Conservation (phyloP, 768 basidiomycete species). For the Rhodosporidiobolus sp. region DNA sequence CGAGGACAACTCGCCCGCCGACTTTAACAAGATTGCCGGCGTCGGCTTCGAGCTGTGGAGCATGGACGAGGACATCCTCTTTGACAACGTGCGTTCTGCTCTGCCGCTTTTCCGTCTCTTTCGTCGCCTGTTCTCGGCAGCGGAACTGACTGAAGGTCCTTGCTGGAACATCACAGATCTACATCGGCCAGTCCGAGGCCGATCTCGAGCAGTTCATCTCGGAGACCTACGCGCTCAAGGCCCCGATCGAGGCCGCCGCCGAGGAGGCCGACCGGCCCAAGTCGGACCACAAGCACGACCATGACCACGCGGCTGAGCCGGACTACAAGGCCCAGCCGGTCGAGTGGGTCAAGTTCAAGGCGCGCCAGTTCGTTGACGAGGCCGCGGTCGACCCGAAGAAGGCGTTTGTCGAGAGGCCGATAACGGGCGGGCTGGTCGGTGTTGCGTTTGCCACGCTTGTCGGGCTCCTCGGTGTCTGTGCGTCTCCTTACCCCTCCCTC, state of each 20-base stretch:
- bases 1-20: conserved; percentile 69
- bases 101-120: not conserved
- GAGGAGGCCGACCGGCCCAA: conserved; percentile 48
- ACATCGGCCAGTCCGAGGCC: conserved; percentile 80
- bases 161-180: conserved; percentile 60
- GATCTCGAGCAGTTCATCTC: conserved; percentile 78
- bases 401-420: conserved; percentile 84
- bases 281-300: conserved; percentile 51
- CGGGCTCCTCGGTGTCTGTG: conserved; percentile 65
- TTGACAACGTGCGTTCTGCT: conserved; percentile 59
- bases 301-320: conserved; percentile 52
- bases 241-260: conserved; percentile 66
- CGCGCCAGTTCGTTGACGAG: conserved; percentile 73
- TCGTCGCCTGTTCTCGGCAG: not conserved
- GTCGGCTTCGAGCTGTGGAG: conserved; percentile 90
- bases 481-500: conserved; percentile 51
- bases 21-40: conserved; percentile 70
- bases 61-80: conserved; percentile 88
- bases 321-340: conserved; percentile 71
- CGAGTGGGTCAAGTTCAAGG: conserved; percentile 72
- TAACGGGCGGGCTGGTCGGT: conserved; percentile 71
- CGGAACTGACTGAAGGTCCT: conserved; percentile 38
- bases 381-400: conserved; percentile 69
- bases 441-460: conserved; percentile 73
- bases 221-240: conserved; percentile 91